These are phyloP conservation scores for Eucalyptus pumila DNA, from an alignment of 345 rosid species.

Conservation along the genomic window DNA sequence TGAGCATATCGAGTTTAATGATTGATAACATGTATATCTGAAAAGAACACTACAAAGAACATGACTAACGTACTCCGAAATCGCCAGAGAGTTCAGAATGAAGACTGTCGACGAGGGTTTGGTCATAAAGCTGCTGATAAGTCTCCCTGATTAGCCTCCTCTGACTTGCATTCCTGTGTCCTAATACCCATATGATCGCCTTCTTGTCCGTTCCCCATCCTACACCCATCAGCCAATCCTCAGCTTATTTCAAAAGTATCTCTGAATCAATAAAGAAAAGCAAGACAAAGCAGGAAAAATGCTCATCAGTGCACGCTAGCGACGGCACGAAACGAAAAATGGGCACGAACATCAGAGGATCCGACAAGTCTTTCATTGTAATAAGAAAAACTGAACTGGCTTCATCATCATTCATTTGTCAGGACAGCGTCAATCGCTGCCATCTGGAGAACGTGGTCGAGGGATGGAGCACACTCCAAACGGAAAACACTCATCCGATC, in stretches of 20 bases:
- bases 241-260: not conserved
- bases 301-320: not conserved
- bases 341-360: not conserved
- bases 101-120: slow-evolving; percentile 51
- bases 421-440: not conserved
- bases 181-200: slow-evolving; percentile 39
- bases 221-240: not conserved
- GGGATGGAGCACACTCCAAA: not conserved
- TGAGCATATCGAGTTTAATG: not conserved
- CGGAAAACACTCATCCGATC: not conserved
- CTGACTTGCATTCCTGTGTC: slow-evolving; percentile 65
- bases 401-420: not conserved
- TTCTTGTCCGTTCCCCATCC: slow-evolving; percentile 82
- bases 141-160: slow-evolving; percentile 56
- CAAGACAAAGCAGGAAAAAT: not conserved
- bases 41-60: not conserved
- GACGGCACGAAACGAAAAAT: not conserved
- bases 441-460: not conserved
- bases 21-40: not conserved
- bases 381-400: not conserved
- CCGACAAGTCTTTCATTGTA: not conserved
- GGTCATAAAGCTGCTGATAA: slow-evolving; percentile 43
- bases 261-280: not conserved
- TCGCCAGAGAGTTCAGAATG: slow-evolving; percentile 69
- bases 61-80: slow-evolving; percentile 33